Evolutionary conservation across 2,329 filamentous ascomycete genomes (phyloP), one percentile per base, ranked within the genome.

Genomic region (Microcyclosporella mali): DNA sequence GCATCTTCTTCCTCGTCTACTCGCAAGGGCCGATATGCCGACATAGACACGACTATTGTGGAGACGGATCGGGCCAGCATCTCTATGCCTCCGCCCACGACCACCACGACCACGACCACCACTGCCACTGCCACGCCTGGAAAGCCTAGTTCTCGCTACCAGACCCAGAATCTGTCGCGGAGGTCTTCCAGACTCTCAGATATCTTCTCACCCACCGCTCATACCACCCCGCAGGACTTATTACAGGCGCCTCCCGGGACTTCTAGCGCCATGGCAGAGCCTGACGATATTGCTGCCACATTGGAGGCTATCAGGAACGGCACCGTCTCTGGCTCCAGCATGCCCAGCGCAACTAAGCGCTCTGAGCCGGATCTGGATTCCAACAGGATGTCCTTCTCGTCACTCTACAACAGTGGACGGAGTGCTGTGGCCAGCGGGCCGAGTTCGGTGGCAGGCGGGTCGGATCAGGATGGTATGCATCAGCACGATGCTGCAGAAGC

Each of bases 331-430:
- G 50, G 49, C 36, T 45, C 51, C 9, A 45, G 45, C 35, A 42
- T 53, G n/a, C 43, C 46, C 33, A 46, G 43, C 25, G 42, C 41
- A n/a, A 40, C 45, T 17, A 50, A 53, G 35, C 50, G 58, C 43
- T 44, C 52, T 6, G 60, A 62, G 35, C 53, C 54, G 16, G 59
- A 61, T 30, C 37, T 56, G 25, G 69, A 82, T 30, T 70, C 70
- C 33, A 84, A 85, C 56, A 79, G 85, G 38, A 71, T 84, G 60
- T 88, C 84, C 17, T 75, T 83, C 46, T 85, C 82, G 6, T 89
- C 85, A 1, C 68, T 86, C 38, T 84, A 84, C 58, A 87, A 84
- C 25, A 66, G 84, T 17, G 77, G 78, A 33, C 50, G 79, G 75
- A 64, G 56, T 66, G 71, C 45, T 54, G 57, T 46, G 55, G 61